phyloP scores from a whole-genome alignment of 2,329 filamentous ascomycete genomes.

The Phaeoacremonium minimum region DNA sequence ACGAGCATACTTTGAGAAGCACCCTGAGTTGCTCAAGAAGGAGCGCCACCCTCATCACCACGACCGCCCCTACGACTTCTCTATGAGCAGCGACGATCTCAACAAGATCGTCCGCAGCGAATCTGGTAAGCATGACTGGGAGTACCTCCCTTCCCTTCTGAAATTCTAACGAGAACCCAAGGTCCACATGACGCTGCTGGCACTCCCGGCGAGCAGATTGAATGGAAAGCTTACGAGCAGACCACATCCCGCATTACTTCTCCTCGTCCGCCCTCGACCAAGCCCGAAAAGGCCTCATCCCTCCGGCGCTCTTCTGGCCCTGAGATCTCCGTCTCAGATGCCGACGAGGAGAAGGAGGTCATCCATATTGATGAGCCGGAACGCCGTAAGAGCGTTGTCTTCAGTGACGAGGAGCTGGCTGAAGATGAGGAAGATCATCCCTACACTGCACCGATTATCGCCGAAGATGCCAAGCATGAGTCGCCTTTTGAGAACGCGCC shows the following conservation, averaged over 20 bases:
- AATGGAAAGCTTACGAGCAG: conserved; percentile 81
- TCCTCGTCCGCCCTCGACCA: conserved; percentile 50
- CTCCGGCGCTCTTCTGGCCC: conserved; percentile 20
- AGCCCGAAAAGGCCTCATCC: conserved; percentile 26
- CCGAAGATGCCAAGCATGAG: conserved; percentile 74
- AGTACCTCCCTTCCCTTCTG: not conserved
- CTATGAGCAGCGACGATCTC: conserved; percentile 83
- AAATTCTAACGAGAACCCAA: conserved; percentile 33
- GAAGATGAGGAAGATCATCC: conserved; percentile 56
- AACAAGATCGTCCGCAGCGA: conserved; percentile 76
- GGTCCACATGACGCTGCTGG: conserved; percentile 60
- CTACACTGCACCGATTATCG: conserved; percentile 77
- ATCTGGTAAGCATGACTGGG: conserved; percentile 34
- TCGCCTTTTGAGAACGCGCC: conserved; percentile 67
- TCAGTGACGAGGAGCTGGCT: conserved; percentile 39
- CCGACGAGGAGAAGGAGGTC: conserved; percentile 54
- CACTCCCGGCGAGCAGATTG: conserved; percentile 87
- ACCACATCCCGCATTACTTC: conserved; percentile 73
- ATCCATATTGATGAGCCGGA: conserved; percentile 75
- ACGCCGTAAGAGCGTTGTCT: conserved; percentile 36
- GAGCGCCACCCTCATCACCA: conserved; percentile 57
- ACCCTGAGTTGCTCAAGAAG: conserved; percentile 76
- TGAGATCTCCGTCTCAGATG: conserved; percentile 24
- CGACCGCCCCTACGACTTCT: conserved; percentile 64
- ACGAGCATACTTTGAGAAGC: conserved; percentile 88